Conservation (phyloP, 1,284 basidiomycete genomes). For the Melampsora americana region DNA sequence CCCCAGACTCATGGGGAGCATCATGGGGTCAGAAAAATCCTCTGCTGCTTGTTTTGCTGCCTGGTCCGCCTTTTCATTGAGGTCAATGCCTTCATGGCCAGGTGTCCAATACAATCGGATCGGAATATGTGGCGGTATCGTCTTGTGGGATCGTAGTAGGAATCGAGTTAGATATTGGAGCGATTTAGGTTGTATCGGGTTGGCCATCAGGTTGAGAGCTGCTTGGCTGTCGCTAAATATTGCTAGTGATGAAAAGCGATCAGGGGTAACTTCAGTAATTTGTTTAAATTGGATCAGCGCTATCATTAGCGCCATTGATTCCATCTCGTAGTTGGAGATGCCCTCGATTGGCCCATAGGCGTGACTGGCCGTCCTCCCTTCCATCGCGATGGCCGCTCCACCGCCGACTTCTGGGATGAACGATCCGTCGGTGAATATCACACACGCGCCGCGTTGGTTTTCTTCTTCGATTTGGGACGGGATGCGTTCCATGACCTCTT, state of each 20-base stretch:
- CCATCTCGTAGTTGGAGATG: conserved; percentile 12
- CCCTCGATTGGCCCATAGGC: background rate
- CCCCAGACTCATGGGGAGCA: too few species aligned
- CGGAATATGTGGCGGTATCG: background rate
- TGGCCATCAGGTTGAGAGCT: too few species aligned
- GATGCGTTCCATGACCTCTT: background rate
- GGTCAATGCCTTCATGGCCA: background rate
- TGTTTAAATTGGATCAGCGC: background rate
- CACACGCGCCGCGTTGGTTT: background rate
- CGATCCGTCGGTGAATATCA: conserved; percentile 16
- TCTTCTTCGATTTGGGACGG: background rate
- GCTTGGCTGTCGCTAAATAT: too few species aligned
- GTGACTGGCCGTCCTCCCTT: background rate
- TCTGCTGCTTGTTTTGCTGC: background rate
- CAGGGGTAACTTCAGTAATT: too few species aligned
- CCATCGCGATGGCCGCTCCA: background rate
- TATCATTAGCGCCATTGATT: background rate
- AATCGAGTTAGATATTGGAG: too few species aligned
- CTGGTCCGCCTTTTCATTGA: conserved; percentile 12
- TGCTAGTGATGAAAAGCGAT: too few species aligned
- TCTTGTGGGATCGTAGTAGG: background rate
- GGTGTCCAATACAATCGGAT: conserved; percentile 11
- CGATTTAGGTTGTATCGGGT: too few species aligned
- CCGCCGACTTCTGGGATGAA: conserved; percentile 4
- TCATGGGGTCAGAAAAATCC: too few species aligned